Evolutionary conservation across 139 green algal species (phyloP), one percentile per base, ranked within the genome.

Genomic region (Picochlorum sp.): DNA sequence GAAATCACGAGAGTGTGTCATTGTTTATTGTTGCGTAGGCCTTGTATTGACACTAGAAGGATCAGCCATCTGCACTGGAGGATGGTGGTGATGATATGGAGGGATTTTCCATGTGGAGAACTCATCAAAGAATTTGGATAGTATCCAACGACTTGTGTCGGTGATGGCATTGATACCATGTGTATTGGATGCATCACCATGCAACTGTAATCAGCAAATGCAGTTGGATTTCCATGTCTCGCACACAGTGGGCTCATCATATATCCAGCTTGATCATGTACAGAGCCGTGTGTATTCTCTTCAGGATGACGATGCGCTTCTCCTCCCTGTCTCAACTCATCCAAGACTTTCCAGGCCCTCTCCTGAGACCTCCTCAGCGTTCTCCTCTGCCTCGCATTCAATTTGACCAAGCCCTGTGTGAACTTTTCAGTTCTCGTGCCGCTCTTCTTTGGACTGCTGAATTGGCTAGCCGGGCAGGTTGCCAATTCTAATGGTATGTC

Each of bases 281-380:
- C 2, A 26, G 47, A 20, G 47, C 24, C 47, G n/a, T 54, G 15
- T 23, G 16, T 13, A 26, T 21, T 20, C 8, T 54, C 2, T 9
- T n/a, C 56, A 45, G 1, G 7, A 41, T 4, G 34, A 41, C 1
- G 34, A 41, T 0, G 34, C 9, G 34, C 34, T 41, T 41, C 34
- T 13, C 1, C n/a, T 62, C 13, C 32, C 1, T 18, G 10, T 23
- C 56, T 20, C 15, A 54, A 26, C 15, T 76, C 61, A 47, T 72
- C 18, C 51, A 80, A 50, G 14, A 72, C 71, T 26, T 70, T 58
- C 21, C 73, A 62, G 16, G 74, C 71, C 10, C 74, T 56, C 49
- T 80, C 74, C 41, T 76, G 50, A 47, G 74, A 74, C 1, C 74
- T 44, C 13, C 74, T 72, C 50, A 80, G 45, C 21, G 74, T 80